A percentile compares a stretch with the other conserved stretches of the same genome.
These are phyloP conservation scores for Penicillium malachiteum DNA, from an alignment of 495 filamentous ascomycete species.

Conservation along the genomic window DNA sequence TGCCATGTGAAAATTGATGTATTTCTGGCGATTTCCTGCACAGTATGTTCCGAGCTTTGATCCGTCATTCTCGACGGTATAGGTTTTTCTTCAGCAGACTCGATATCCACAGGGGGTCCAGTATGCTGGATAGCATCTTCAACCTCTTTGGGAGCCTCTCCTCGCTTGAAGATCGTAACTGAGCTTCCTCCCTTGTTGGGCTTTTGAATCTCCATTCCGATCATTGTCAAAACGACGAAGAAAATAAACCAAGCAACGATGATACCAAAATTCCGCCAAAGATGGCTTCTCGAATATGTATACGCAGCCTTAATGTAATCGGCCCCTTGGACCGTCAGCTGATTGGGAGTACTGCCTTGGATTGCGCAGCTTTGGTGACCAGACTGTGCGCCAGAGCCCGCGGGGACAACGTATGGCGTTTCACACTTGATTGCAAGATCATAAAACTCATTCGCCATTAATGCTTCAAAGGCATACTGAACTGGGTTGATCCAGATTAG, in stretches of 20 bases:
- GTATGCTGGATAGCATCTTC: slow-evolving; percentile 40
- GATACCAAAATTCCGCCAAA: slow-evolving; percentile 65
- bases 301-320: slow-evolving; percentile 54
- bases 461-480: slow-evolving; percentile 68
- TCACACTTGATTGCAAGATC: slow-evolving; percentile 48
- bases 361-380: slow-evolving; percentile 62
- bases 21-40: slow-evolving; percentile 53
- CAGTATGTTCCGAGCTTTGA: slow-evolving; percentile 26
- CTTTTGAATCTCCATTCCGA: slow-evolving; percentile 68
- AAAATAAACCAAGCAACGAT: slow-evolving; percentile 57
- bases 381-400: slow-evolving; percentile 55
- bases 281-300: slow-evolving; percentile 54
- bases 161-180: slow-evolving; percentile 67
- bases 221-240: slow-evolving; percentile 53
- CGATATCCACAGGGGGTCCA: slow-evolving; percentile 45
- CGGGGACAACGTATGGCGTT: slow-evolving; percentile 57
- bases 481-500: slow-evolving; percentile 74
- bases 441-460: slow-evolving; percentile 62
- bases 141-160: slow-evolving; percentile 55
- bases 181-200: slow-evolving; percentile 70
- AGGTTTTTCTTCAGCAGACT: slow-evolving; percentile 35
- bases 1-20: slow-evolving; percentile 75
- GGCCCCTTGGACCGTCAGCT: slow-evolving; percentile 50
- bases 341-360: slow-evolving; percentile 51
- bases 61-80: slow-evolving; percentile 20